Conservation (phyloP, 2,329 filamentous ascomycete species). For the Monosporascus ibericus region DNA sequence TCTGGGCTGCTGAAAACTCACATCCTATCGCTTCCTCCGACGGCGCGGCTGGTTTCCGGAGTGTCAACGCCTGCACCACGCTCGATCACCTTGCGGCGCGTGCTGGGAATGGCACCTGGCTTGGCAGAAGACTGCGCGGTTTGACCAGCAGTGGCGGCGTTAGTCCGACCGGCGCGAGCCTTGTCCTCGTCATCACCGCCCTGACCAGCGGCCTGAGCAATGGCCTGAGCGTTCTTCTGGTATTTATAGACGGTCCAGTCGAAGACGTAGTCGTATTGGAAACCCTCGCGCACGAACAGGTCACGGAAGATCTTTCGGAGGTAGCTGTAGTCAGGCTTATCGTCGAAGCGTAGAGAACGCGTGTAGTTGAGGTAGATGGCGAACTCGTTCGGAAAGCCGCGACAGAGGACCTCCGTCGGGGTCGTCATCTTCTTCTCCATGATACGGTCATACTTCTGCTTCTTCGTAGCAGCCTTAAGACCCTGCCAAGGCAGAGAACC, state of each 20-base stretch:
- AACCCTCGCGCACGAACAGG: conserved; percentile 95
- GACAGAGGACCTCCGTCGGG: conserved; percentile 95
- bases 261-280: conserved; percentile 99
- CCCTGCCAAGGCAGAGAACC: conserved; percentile 98
- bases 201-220: conserved; percentile 71
- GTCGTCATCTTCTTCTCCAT: conserved; percentile 99
- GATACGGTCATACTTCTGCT: conserved; percentile 99
- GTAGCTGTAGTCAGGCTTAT: conserved; percentile 99
- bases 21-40: conserved; percentile 86
- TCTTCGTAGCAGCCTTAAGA: conserved; percentile 96
- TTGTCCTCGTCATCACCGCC: conserved; percentile 73
- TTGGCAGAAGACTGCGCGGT: conserved; percentile 56
- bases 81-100: conserved; percentile 79
- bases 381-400: conserved; percentile 98
- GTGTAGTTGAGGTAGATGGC: conserved; percentile 99
- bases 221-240: conserved; percentile 97
- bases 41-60: conserved; percentile 67
- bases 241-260: conserved; percentile 99
- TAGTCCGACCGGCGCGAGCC: conserved; percentile 60
- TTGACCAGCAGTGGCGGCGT: conserved; percentile 57
- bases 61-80: conserved; percentile 59
- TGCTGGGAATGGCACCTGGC: conserved; percentile 68
- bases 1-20: conserved; percentile 67
- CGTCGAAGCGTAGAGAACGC: conserved; percentile 94
- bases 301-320: conserved; percentile 99